These are phyloP conservation scores for Wilcoxina mikolae DNA, from an alignment of 495 filamentous ascomycete genomes.

Conservation along the genomic window DNA sequence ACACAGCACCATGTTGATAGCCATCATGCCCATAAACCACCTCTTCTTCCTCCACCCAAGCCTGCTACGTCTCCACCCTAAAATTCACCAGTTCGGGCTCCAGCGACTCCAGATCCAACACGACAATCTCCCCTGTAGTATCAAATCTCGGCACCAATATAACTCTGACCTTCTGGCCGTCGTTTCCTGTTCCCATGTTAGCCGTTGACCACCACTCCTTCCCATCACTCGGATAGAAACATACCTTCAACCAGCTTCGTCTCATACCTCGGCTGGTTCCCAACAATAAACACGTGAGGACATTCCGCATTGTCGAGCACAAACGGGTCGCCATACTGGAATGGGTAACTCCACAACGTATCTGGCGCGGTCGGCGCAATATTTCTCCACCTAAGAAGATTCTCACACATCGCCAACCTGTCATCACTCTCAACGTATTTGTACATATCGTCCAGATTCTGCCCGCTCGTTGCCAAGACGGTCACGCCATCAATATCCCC, in stretches of 20 bases:
- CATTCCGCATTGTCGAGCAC: constrained; percentile 57
- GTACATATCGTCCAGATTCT: constrained; percentile 85
- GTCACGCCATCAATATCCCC: constrained; percentile 77
- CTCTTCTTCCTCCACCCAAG: neutral
- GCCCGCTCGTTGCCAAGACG: constrained; percentile 69
- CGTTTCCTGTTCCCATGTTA: constrained; percentile 5
- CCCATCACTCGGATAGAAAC: constrained; percentile 23
- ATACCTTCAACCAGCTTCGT: constrained; percentile 52
- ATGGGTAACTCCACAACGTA: constrained; percentile 92
- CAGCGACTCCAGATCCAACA: constrained; percentile 76
- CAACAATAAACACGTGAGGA: constrained; percentile 81
- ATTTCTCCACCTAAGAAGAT: constrained; percentile 78
- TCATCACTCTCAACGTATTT: constrained; percentile 71
- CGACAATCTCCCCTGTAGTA: constrained; percentile 63
- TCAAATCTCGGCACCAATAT: constrained; percentile 68
- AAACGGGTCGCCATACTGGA: constrained; percentile 80
- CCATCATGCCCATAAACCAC: no score
- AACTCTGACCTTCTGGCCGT: constrained; percentile 55
- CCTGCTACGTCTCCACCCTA: constrained; percentile 33
- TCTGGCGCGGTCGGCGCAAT: constrained; percentile 92
- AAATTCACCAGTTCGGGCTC: constrained; percentile 59
- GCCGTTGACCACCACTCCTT: constrained; percentile 30
- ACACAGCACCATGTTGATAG: no score
- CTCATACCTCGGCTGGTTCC: constrained; percentile 72
- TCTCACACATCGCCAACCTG: constrained; percentile 74